Conservation (phyloP, 1,139 yeast species). For the Geotrichum siamense region DNA sequence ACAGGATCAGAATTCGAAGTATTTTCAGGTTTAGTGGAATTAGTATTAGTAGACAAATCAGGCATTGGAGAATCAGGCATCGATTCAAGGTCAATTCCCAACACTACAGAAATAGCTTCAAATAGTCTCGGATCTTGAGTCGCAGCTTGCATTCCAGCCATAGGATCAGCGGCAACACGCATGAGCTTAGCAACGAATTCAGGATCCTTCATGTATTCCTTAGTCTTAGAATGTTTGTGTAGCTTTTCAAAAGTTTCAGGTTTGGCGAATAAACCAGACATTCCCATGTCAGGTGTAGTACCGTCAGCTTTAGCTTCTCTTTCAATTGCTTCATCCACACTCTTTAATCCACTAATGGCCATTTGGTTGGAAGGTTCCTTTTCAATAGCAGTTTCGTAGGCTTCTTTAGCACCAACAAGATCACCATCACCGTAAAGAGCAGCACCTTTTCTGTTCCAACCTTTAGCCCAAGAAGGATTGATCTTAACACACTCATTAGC, state of each 20-base stretch:
- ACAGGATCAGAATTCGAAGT: slow-evolving; percentile 12
- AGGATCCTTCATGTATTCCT: slow-evolving; percentile 83
- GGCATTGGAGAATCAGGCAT: slow-evolving; percentile 24
- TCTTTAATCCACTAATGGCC: slow-evolving; percentile 75
- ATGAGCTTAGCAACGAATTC: slow-evolving; percentile 64
- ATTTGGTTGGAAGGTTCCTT: slow-evolving; percentile 76
- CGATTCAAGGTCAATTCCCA: slow-evolving; percentile 62
- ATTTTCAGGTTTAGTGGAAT: slow-evolving; percentile 25
- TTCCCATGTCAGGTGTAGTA: slow-evolving; percentile 63
- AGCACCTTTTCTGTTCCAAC: slow-evolving; percentile 88
- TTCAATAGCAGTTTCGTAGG: slow-evolving; percentile 76
- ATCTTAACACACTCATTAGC: slow-evolving; percentile 76
- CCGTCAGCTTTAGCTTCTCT: slow-evolving; percentile 37
- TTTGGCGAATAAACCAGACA: slow-evolving; percentile 70
- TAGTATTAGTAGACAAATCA: slow-evolving; percentile 26
- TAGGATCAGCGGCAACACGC: slow-evolving; percentile 65
- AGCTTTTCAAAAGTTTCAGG: slow-evolving; percentile 73
- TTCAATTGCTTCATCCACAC: slow-evolving; percentile 54
- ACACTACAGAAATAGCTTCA: slow-evolving; percentile 77
- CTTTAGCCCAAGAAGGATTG: slow-evolving; percentile 88
- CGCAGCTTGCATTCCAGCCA: slow-evolving; percentile 51
- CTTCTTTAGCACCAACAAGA: slow-evolving; percentile 46
- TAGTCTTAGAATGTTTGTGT: slow-evolving; percentile 78
- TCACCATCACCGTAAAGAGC: slow-evolving; percentile 84
- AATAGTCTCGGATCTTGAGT: slow-evolving; percentile 78